These are phyloP conservation scores for Ramularia collo-cygni DNA, from an alignment of 2,329 filamentous ascomycete genomes.

Conservation along the genomic window DNA sequence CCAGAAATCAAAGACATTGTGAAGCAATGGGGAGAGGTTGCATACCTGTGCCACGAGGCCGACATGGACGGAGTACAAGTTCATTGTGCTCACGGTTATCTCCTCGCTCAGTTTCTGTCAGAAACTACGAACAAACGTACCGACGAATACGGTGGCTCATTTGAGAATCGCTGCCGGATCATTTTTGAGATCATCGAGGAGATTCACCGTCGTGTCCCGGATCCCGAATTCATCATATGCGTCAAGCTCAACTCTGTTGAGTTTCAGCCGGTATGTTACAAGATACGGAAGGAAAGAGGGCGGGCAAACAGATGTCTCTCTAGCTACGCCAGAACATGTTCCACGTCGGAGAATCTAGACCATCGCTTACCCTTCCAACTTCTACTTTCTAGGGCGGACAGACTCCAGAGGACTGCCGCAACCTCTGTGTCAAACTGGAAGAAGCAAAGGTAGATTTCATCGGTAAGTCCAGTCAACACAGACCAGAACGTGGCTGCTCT, in stretches of 20 bases:
- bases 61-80: conserved; percentile 29
- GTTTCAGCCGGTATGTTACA: conserved; percentile 25
- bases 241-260: conserved; percentile 29
- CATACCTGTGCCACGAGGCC: conserved; percentile 22
- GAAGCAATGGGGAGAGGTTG: conserved; percentile 21
- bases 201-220: conserved; percentile 17
- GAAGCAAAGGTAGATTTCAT: conserved; percentile 21
- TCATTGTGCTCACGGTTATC: conserved; percentile 36
- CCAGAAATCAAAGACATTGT: conserved; percentile 27
- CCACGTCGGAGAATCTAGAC: too few relatives aligned
- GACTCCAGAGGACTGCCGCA: conserved; percentile 22
- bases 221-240: conserved; percentile 24
- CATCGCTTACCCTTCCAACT: too few relatives aligned
- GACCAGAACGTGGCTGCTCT: conserved; percentile 14
- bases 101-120: conserved; percentile 36
- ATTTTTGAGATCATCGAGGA: conserved; percentile 37
- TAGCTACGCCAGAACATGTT: too few relatives aligned
- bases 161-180: conserved; percentile 35
- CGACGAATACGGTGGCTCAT: conserved; percentile 37
- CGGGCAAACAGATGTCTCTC: too few relatives aligned
- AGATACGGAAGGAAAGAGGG: too few relatives aligned
- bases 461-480: conserved; percentile 7
- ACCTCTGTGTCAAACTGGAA: conserved; percentile 23
- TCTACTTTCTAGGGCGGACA: too few relatives aligned
- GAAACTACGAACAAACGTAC: conserved; percentile 36